Percentiles rank a stretch among this genome's conserved stretches.
Conservation (phyloP, 192 early-diverging fungal genomes). For the Pilobolus umbonatus region DNA sequence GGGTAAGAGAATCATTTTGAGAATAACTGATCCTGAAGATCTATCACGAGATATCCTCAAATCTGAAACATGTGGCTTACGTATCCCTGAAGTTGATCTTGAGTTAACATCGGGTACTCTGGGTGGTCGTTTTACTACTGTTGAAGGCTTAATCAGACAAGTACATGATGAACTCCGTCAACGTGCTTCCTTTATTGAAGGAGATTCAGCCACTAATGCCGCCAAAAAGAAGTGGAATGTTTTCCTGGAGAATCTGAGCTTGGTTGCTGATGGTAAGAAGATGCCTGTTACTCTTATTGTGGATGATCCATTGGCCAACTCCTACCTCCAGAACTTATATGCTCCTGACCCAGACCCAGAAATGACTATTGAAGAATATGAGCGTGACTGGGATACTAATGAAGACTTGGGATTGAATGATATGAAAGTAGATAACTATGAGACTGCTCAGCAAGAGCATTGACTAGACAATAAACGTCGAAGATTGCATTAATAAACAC, state of each 20-base stretch:
- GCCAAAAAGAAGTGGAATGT: slow-evolving; percentile 49
- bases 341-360: slow-evolving; percentile 95
- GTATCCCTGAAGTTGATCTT: slow-evolving; percentile 84
- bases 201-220: slow-evolving; percentile 61
- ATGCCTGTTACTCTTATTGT: slow-evolving; percentile 67
- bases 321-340: slow-evolving; percentile 89
- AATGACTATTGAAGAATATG: slow-evolving; percentile 81
- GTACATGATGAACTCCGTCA: slow-evolving; percentile 79
- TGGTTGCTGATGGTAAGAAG: slow-evolving; percentile 54
- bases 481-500: slow-evolving; percentile 8
- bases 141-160: slow-evolving; percentile 88
- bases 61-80: slow-evolving; percentile 89
- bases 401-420: slow-evolving; percentile 89
- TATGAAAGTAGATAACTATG: slow-evolving; percentile 70
- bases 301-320: slow-evolving; percentile 89
- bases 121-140: slow-evolving; percentile 92
- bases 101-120: slow-evolving; percentile 85
- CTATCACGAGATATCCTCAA: slow-evolving; percentile 91
- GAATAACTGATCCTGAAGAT: slow-evolving; percentile 80
- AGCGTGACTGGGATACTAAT: slow-evolving; percentile 85
- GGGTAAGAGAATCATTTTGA: slow-evolving; percentile 80
- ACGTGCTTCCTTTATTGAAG: slow-evolving; percentile 60
- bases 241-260: slow-evolving; percentile 69
- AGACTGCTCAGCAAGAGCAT: slow-evolving; percentile 24
- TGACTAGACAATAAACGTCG: slow-evolving; percentile 12